Percentiles rank a stretch among this genome's conserved stretches.
Evolutionary conservation across 345 rosid species (phyloP).

Genomic region (Citropsis articulata): DNA sequence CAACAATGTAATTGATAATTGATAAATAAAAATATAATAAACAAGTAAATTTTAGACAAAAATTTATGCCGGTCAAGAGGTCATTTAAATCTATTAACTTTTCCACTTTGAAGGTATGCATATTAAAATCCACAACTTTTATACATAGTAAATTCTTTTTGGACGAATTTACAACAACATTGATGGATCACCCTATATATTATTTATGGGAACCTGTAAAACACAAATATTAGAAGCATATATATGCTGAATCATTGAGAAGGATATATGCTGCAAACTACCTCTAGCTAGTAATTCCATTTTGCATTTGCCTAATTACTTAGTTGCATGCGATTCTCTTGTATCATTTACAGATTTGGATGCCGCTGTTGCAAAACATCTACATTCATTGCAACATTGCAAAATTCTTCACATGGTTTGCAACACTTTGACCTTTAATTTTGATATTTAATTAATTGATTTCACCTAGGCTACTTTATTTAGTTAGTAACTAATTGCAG

Average conservation of each 20-base stretch:
- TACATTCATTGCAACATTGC: conserved; percentile 45
- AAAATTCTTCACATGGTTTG: conserved; percentile 58
- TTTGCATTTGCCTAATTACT: background rate
- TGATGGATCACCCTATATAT: background rate
- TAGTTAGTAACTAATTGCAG: conserved; percentile 20
- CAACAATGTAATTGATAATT: too few species aligned
- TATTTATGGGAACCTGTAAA: background rate
- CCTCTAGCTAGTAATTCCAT: background rate
- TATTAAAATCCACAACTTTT: background rate
- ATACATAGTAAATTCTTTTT: background rate
- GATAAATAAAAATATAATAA: too few species aligned
- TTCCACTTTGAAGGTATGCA: background rate
- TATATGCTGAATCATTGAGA: background rate
- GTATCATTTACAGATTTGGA: conserved; percentile 28
- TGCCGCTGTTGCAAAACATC: conserved; percentile 19
- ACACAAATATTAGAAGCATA: background rate
- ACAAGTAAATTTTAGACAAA: too few species aligned
- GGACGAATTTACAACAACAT: background rate
- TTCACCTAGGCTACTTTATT: background rate
- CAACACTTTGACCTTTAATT: too few species aligned
- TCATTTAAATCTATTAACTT: background rate
- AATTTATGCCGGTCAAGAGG: too few species aligned
- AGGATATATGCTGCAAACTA: background rate
- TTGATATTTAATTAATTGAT: background rate
- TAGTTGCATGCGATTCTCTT: background rate